Evolutionary conservation across 108 stramenopile genomes (phyloP), one percentile per base, ranked within the genome.

Genomic region (Cyclostephanos tholiformis): DNA sequence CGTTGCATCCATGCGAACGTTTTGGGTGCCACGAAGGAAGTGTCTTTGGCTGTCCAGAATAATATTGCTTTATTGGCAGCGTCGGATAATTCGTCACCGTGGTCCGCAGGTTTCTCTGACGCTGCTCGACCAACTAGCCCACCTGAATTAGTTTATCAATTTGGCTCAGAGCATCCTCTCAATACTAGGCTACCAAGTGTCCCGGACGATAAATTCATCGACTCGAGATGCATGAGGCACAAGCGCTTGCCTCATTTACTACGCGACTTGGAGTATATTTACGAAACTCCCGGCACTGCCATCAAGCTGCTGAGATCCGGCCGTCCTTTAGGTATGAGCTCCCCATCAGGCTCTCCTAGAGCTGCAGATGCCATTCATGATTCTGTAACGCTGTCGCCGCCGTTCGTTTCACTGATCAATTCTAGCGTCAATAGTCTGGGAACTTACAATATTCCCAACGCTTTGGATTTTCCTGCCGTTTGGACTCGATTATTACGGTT

Each of bases 221-320:
- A 96, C 67, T 91, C 90, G 10, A 72, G 91, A 43, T 93, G 90
- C 17, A 92, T 89, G 38, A 82, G 86, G 49, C 91, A 94, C 74
- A 94, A 93, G 71, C 82, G 95, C 25, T 74, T 96, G 43, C 92
- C 93, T 14, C 93, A 91, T 56, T 67, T 94, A 19, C 74, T 96
- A 23, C 83, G 95, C 26, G 95, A 96, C 74, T 83, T 96, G 66
- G 95, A 96, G 69, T 96, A 94, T 67, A 87, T 94, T 10, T 88
- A 93, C 63, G 93, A 96, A 74, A 96, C 93, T 39, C 89, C 92
- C 58, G 90, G 91, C 30, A 95, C 95, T 27, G 86, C 92, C 6
- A 63, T 90, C 41, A 82, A 90, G 59, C 56, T 95, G 30, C 79
- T 93, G 4, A 68, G 85, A 25, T 82, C 87, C n/a, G 46, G 66